A percentile compares a stretch with the other conserved stretches of the same genome.
Conservation (phyloP, 345 rosid species). For the Excoecaria agallocha region DNA sequence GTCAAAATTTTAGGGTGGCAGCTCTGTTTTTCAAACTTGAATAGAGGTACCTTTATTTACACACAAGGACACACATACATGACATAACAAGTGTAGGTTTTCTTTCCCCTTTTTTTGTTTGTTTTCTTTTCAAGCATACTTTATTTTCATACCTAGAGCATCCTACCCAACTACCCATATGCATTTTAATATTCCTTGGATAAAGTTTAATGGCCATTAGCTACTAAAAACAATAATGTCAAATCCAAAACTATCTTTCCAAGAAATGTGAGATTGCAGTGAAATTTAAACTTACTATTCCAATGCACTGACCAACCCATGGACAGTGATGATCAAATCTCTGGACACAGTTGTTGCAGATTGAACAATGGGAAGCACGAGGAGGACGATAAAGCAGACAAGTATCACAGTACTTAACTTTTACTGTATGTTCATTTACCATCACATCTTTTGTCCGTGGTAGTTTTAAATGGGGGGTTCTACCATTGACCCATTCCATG, state of each 20-base stretch:
- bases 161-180: background rate
- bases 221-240: background rate
- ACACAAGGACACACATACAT: background rate
- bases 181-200: background rate
- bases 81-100: too few relatives aligned
- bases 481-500: conserved; percentile 66
- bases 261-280: background rate
- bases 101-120: background rate
- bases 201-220: background rate
- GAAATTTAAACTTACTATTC: conserved; percentile 42
- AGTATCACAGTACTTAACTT: conserved; percentile 86
- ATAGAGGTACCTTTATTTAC: background rate
- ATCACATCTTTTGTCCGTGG: conserved; percentile 69
- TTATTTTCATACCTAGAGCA: background rate
- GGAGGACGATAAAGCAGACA: conserved; percentile 93
- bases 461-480: conserved; percentile 60
- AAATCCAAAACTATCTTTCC: background rate
- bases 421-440: conserved; percentile 65
- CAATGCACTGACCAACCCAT: conserved; percentile 99
- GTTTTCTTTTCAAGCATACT: background rate
- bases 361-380: conserved; percentile 91
- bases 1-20: background rate
- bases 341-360: conserved; percentile 88
- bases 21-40: background rate
- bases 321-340: conserved; percentile 97